These are phyloP conservation scores for Hirsutella thompsonii DNA, from an alignment of 2,329 filamentous ascomycete species.

Conservation along the genomic window DNA sequence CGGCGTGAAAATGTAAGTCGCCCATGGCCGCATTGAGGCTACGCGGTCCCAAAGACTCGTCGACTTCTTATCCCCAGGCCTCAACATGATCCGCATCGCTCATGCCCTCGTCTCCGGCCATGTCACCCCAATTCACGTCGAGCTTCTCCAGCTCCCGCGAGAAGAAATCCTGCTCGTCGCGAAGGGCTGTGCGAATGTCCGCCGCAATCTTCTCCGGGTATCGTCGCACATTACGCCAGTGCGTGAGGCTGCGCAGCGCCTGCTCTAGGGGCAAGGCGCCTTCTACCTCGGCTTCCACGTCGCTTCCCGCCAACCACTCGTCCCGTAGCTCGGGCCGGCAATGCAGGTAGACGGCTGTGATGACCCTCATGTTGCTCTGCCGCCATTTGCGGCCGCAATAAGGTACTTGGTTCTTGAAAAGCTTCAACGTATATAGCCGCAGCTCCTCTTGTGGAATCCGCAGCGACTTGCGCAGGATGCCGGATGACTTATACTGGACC, in stretches of 20 bases:
- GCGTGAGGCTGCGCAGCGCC: conserved; percentile 74
- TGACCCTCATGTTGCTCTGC: conserved; percentile 96
- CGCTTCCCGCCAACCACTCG: conserved; percentile 85
- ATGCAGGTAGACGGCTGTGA: conserved; percentile 91
- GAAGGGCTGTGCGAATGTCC: conserved; percentile 43
- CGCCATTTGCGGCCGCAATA: conserved; percentile 98
- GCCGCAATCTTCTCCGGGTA: conserved; percentile 68
- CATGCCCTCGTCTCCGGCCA: conserved; percentile 19
- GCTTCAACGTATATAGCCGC: conserved; percentile 86
- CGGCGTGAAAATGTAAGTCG: too few species aligned
- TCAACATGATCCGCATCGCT: conserved; percentile 21
- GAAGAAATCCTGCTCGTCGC: conserved; percentile 71
- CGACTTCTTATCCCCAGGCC: conserved; percentile 12
- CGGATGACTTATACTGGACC: conserved; percentile 89
- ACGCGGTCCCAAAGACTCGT: too few species aligned
- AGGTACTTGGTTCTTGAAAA: conserved; percentile 97
- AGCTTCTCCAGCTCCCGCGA: conserved; percentile 63
- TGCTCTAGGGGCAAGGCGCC: conserved; percentile 87
- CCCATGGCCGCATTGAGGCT: too few species aligned
- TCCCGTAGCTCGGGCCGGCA: conserved; percentile 86
- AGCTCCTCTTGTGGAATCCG: conserved; percentile 81
- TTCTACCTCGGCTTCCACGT: conserved; percentile 88
- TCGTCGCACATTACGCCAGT: conserved; percentile 81
- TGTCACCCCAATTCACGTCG: conserved; percentile 38
- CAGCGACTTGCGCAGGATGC: conserved; percentile 81